Evolutionary conservation across 257 asterid species (phyloP), one percentile per base, ranked within the genome.

Genomic region (Solanum medicagineum): DNA sequence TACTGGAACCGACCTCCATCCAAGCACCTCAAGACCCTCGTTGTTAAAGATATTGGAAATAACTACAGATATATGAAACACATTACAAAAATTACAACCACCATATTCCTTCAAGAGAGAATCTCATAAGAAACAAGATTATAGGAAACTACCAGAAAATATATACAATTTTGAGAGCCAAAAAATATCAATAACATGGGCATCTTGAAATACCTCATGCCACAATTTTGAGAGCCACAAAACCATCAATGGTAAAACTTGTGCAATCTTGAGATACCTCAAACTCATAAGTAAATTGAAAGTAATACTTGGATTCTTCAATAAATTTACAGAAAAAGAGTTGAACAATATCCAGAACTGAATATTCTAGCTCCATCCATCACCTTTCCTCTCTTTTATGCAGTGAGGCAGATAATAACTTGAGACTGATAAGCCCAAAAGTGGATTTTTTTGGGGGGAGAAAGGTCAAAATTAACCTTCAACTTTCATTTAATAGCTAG

Each of bases 11-110:
- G 94, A 83, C 90, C 99, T 91, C 99, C 99, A 97, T 85, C 98
- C 99, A 81, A 97, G 96, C 90, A 97, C 98, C 91, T 94, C 91
- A 89, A 97, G 98, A 87, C 99, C 99, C 92, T 97, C 99, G 84
- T 95, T 92, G 73, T 97, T 88, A 86, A 97, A 95, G 87, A 91
- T 91, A 86, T 87, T 89, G 81, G 91, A 13, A 83, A 97, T 92
- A 85, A 89, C 98, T 97, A 92, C 94, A 93, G 47, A 86, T 87
- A 84, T 32, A 85, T 87, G 45, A 51, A 84, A 87, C 87, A 81
- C 81, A 29, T 68, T 75, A 74, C 63, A 81, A 54, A 44, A 77
- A 71, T 54, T 40, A 26, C 87, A 32, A 54, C 80, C 80, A 85
- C 10, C 49, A 26, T 26, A 79, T 53, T 17, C 65, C 83, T 26